Base-by-base conservation (phyloP, 345 rosid genomes). In the Ceriops zippeliana region DNA sequence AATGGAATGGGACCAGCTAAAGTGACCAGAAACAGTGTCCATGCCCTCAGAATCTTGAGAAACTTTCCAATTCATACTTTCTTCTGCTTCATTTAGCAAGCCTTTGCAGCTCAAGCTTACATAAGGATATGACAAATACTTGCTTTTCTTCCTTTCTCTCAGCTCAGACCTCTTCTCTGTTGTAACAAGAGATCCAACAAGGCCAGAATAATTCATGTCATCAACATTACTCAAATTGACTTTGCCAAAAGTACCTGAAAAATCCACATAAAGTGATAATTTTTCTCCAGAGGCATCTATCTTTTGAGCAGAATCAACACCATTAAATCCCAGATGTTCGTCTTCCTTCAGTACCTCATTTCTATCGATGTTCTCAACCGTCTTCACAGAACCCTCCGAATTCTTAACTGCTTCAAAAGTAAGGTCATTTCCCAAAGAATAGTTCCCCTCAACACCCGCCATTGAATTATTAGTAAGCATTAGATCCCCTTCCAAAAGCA, bases 211-310 rank as follows among this genome's bases (percentile, higher is more conserved):
- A 47, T 34, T 62, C 54, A 38, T 65, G 49, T 73, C 78, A 49
- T 66, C 63, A 70, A 4, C 62, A 74, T 62, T 65, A n/a, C 73
- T 67, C 57, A 17, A 61, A 68, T 37, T 47, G 30, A 7, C 51
- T 66, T 73, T 64, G 42, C 57, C 75, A 27, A 79, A 28, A 65
- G 87, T 65, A 67, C 71, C 79, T 20, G 85, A 77, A 71, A 89
- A 79, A 70, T 92, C 98, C 63, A 92, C 93, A 83, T 76, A 84
- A 70, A 87, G 87, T 1, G 91, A 86, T 70, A 89, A 73, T 57
- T 83, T 76, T 4, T 82, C 85, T 21, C 86, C 89, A 31, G 87
- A 81, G 58, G 83, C 80, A 38, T 81, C 79, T 69, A 84, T 77
- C 73, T 75, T 81, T 76, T 62, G 75, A 80, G 68, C 68, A 58